Base-by-base conservation (phyloP, 805 yeast genomes). In the Soucietia sequanensis region DNA sequence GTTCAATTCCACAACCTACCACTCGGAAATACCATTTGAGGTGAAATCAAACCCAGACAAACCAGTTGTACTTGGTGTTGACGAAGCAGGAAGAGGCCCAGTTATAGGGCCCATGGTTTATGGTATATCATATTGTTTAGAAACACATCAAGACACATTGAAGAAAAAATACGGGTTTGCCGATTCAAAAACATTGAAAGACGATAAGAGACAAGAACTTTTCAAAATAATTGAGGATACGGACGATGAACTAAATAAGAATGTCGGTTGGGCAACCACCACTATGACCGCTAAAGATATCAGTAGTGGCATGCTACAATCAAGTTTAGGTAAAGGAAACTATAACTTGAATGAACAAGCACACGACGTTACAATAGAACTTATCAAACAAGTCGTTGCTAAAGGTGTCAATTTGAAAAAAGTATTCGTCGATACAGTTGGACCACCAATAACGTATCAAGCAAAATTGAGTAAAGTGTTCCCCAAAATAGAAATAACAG, bases 41-140 rank as follows among this genome's bases (percentile, higher is more conserved):
- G 53, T 77, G 13, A 22, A 35, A 9, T 51, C 50, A 9, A 42
- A 62, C 26, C 62, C 67, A 1, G 38, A 46, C 1, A 65, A 58
- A 9, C 66, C 72, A 0, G 72, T 81, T 2, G 70, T 81, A 6
- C 60, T 93, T 8, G 99, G 99, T 1, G 95, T 93, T 1, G 99
- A 93, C 58, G 99, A 93, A 56, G 99, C 99, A 0, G 99, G 99
- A 1, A 72, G 99, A 46, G 99, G 99, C 0, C 99, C 99, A 0
- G 97, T 95, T 0, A 51, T 95, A 26, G 99, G 99, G 0, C 95
- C 98, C 0, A 93, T 93, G 99, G 99, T 93, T 2, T 93, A 93
- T 53, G 95, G 95, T 3, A 68, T 88, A 5, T 80, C 93, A 3
- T 93, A 88, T 54, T 81, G 95, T 43, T 60, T 80, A 9, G 69